These are phyloP conservation scores for Dacryopinax spathularia DNA, from an alignment of 768 basidiomycete species.

Conservation along the genomic window DNA sequence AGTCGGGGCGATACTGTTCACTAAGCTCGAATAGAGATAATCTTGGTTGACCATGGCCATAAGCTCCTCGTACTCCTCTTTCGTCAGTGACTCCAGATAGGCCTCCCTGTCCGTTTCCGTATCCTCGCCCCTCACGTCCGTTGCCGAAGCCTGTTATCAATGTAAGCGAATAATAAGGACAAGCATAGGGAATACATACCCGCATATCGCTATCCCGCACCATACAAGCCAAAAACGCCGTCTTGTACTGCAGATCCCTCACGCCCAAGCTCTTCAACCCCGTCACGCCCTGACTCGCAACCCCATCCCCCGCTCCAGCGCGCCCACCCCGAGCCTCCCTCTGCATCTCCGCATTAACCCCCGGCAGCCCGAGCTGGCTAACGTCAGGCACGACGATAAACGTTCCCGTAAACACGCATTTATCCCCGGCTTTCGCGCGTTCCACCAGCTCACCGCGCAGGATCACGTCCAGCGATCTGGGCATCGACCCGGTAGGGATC, in stretches of 20 bases:
- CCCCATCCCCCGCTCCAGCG: conserved; percentile 42
- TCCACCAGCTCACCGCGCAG: conserved; percentile 92
- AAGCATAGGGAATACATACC: conserved; percentile 36
- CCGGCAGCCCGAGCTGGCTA: conserved; percentile 85
- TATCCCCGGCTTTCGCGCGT: conserved; percentile 97
- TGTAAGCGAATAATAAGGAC: background rate
- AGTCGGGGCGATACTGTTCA: conserved; percentile 90
- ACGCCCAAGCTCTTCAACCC: conserved; percentile 91
- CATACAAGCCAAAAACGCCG: conserved; percentile 96
- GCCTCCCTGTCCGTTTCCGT: conserved; percentile 61
- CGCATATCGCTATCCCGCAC: conserved; percentile 80
- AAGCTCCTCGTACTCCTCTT: conserved; percentile 90
- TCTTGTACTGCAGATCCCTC: conserved; percentile 92
- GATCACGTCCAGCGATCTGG: conserved; percentile 89
- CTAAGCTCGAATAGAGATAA: conserved; percentile 86
- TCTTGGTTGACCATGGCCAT: conserved; percentile 87
- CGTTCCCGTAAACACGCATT: conserved; percentile 92
- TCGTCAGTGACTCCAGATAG: conserved; percentile 78
- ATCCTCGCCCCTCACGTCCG: conserved; percentile 81
- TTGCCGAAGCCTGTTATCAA: conserved; percentile 43
- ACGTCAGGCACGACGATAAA: conserved; percentile 99
- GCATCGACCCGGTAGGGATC: conserved; percentile 98
- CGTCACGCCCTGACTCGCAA: conserved; percentile 55
- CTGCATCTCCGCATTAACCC: conserved; percentile 85
- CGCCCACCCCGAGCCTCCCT: conserved; percentile 58